Evolutionary conservation across 495 filamentous ascomycete genomes (phyloP), one percentile per base, ranked within the genome.

Genomic region (Lophium mytilinum): DNA sequence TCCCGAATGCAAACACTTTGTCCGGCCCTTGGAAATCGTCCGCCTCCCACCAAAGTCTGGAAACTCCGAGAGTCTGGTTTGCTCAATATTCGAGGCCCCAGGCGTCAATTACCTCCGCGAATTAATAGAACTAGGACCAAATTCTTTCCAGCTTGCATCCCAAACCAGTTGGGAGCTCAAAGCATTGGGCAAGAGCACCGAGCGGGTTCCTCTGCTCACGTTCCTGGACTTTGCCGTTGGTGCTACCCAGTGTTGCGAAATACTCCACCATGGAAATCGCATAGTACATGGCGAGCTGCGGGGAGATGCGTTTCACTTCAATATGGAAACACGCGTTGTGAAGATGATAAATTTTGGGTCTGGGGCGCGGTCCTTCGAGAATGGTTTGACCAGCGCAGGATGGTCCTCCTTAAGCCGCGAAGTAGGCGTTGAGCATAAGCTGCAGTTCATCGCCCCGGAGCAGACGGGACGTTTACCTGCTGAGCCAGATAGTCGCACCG

Each of bases 201-300:
- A 80, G 46, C 81, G 81, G 30, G 78, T 92, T 9, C 80, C 86
- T 52, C 73, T 95, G 11, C 71, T 82, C 30, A 75, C 79, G 9
- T 96, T 95, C 66, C 77, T 96, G 1, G 87, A 92, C 63, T 95
- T 96, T 67, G 90, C 89, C 12, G 84, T 95, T 55, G 89, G 89
- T 21, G 88, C 89, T 7, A 81, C 85, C 14, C 84, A 92, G 64
- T 93, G 89, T 64, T 66, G 90, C 41, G 90, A 96, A 68, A 83
- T 93, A 30, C 65, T 96, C 12, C 90, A 96, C 62, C 87, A 95
- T 72, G 85, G 87, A 1, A 78, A 89, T 39, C 82, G 84, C 42
- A 82, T 89, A 15, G 82, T 95, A 1, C 90, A 96, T 65, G 90
- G 90, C 49, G 90, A 96, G 68, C 81, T 96, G 40, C 79, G 90